Evolutionary conservation across 495 filamentous ascomycete genomes (phyloP), one percentile per base, ranked within the genome.

Genomic region (Neurospora sp.): DNA sequence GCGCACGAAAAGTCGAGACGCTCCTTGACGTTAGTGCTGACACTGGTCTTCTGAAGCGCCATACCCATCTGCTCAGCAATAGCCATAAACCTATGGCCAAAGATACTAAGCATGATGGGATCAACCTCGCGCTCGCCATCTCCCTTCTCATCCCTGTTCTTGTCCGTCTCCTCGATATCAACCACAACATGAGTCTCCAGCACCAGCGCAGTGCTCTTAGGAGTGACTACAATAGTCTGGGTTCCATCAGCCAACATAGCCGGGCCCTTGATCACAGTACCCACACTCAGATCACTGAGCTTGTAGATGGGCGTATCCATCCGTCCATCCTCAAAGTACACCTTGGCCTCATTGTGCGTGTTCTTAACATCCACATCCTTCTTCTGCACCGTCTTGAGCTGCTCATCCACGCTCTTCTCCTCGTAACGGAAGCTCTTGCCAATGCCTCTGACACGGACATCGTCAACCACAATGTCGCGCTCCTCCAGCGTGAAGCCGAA

Each of bases 51-150:
- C 76, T 98, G 96, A 38, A 99, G 85, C 3, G 96, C 94, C 71
- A 94, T 86, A 5, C 96, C 96, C 95, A 98, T 98, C 80, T 98
- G 95, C 82, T 99, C 96, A 4, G 96, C 96, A 79, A 99, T 98
- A 14, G 95, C 94, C 96, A 99, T 99, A 84, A 99, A 99, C 1
- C 96, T 86, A 80, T 99, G 94, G 1, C 93, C 93, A 77, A 99
- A 99, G 73, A 99, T 96, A 79, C 90, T 96, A 7, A 99, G 88
- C 82, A 96, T 92, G 80, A 99, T 97, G 0, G 96, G 95, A 75
- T 94, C 91, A 1, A 91, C 91, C 73, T 85, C 82, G 81, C 87
- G 79, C 85, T 88, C 73, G 77, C 83, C 73, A 79, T 81, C 74
- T 76, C 83, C 75, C 81, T 83, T 73, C 74, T 77, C 82, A 75